Base-by-base conservation (phyloP, 225 moss, liverwort and hornwort genomes). In the Physcomitrellopsis africana region DNA sequence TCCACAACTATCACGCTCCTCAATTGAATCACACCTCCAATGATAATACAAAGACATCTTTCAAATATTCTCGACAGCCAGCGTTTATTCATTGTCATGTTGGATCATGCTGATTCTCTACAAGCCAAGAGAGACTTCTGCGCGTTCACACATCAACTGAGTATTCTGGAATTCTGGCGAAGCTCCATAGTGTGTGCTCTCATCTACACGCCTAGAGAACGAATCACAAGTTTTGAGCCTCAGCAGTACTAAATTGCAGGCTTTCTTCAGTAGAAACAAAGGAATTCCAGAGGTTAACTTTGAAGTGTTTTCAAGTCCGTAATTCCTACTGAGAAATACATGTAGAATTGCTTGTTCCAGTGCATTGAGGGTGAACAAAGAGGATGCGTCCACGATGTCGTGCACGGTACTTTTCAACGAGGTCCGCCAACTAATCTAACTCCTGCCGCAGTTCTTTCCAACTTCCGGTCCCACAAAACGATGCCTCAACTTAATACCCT, bases 201-300 rank as follows among this genome's bases (percentile, higher is more conserved):
- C 42, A 53, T 43, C 42, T 41, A 42, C 52, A 52, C 52, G 43
- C 52, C 22, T 51, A 52, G 23, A 54, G 53, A 26, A 65, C 10
- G n/a, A n/a, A 53, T 65, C n/a, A 43, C 43, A 53, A 24, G 11
- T 51, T 23, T 52, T 11, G 20, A 52, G n/a, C 73, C 44, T 65
- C 54, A 43, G 7, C 11, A 53, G 64, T 43, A 44, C 44, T 47
- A 24, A 55, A 73, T 52, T 53, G 42, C 66, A 60, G 22, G 66
- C 51, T 29, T 20, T 63, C 37, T 12, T 64, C 65, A 46, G 20
- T 45, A 32, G 14, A 32, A 13, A 4, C 51, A 53, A 45, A 32
- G 32, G 3, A 53, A 7, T 51, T 60, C 23, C 37, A 44, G 17
- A 65, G 5, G 24, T 32, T 7, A 37, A 37, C 1, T 37, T 37